These are phyloP conservation scores for Wallemia mellicola DNA, from an alignment of 1,284 basidiomycete genomes.

Conservation along the genomic window DNA sequence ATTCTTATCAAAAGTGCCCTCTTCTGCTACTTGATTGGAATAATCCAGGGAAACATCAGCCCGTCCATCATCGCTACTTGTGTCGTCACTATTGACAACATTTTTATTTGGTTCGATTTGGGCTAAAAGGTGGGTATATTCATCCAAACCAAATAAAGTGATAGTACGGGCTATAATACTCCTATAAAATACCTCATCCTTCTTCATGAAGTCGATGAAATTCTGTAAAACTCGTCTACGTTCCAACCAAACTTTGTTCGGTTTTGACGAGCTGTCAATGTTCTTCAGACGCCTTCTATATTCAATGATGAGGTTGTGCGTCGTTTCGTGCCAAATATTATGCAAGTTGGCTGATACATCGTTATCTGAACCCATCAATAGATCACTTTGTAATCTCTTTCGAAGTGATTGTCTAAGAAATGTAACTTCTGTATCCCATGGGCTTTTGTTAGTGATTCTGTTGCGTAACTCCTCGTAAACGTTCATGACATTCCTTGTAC, in stretches of 20 bases:
- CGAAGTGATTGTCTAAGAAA: neutral
- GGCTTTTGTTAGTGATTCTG: too few relatives aligned
- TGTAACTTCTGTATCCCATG: neutral
- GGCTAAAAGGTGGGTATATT: constrained; percentile 26
- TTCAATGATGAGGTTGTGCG: neutral
- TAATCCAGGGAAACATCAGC: constrained; percentile 3
- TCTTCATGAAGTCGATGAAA: constrained; percentile 53
- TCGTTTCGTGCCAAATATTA: neutral
- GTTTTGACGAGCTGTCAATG: neutral
- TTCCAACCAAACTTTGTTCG: constrained; percentile 16
- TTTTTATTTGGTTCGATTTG: constrained; percentile 23
- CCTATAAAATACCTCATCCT: constrained; percentile 67
- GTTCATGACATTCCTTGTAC: neutral
- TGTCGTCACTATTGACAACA: constrained; percentile 3
- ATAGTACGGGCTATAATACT: constrained; percentile 40
- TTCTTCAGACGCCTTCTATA: neutral
- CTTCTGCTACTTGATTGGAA: constrained; percentile 14
- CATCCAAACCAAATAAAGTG: constrained; percentile 25
- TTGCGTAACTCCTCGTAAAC: too few relatives aligned
- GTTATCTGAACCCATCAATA: neutral
- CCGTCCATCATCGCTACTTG: constrained; percentile 1
- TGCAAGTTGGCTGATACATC: neutral
- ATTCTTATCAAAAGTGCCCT: constrained; percentile 28
- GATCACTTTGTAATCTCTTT: neutral
- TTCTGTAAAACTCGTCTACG: constrained; percentile 54